phyloP scores from a whole-genome alignment of 441 rosid genomes.

The Croton laevigatus region DNA sequence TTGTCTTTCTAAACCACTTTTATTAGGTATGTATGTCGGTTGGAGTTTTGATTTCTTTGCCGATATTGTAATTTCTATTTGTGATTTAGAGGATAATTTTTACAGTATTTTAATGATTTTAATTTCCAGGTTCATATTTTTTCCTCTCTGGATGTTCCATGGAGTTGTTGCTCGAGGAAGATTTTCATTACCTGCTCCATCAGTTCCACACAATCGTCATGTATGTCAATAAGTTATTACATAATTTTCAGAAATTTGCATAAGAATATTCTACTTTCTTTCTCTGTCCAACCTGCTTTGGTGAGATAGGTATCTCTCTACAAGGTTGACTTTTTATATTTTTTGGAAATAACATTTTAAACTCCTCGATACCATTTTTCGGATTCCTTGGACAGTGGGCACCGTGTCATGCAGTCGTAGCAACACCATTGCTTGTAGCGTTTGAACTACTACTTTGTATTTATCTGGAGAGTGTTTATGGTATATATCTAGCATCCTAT shows the following conservation, averaged over 20 bases:
- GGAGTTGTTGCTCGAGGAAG: slow-evolving; percentile 92
- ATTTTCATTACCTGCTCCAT: slow-evolving; percentile 95
- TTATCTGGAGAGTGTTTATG: slow-evolving; percentile 80
- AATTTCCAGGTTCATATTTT: slow-evolving; percentile 67
- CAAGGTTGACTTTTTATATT: neutral
- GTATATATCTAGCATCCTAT: slow-evolving; percentile 36
- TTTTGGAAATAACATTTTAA: slow-evolving; percentile 6
- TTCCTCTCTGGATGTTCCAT: slow-evolving; percentile 90
- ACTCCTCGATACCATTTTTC: slow-evolving; percentile 18
- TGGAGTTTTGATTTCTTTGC: neutral
- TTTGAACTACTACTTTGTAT: slow-evolving; percentile 95
- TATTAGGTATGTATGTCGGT: neutral
- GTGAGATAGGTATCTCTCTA: neutral
- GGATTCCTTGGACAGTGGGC: slow-evolving; percentile 80
- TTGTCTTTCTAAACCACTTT: neutral
- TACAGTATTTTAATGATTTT: slow-evolving; percentile 12
- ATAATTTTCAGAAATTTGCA: neutral
- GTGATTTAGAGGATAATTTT: neutral
- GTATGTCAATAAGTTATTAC: slow-evolving; percentile 38
- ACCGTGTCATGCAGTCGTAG: slow-evolving; percentile 94
- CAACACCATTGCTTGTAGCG: slow-evolving; percentile 88
- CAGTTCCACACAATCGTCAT: slow-evolving; percentile 84
- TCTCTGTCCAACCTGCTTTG: slow-evolving; percentile 1
- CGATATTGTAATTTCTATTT: neutral
- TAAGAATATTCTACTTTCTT: neutral